Base-by-base conservation (phyloP, 2,329 filamentous ascomycete genomes). In the Sporothrix humicola region DNA sequence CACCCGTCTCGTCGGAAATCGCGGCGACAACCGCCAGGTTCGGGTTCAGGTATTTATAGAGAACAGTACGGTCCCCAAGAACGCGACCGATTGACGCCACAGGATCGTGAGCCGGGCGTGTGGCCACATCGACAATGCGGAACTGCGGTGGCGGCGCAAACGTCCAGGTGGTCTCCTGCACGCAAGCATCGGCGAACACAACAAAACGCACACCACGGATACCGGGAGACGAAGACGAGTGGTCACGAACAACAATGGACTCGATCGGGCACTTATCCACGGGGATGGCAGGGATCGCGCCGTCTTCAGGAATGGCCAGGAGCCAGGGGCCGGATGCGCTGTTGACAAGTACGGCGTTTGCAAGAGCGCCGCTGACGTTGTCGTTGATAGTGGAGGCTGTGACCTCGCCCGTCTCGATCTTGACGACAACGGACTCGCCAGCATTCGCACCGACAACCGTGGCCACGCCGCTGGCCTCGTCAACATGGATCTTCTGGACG, bases 1-100 rank as follows among this genome's bases (percentile, higher is more conserved):
- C 87, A 3, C 85, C 86, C 2, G 86, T 79, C 12, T 84, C 83
- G 26, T 91, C 87, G 48, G 91, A 87, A 2, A 90, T 83, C 0
- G 93, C 87, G 1, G 92, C 93, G 63, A 97, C 86, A 0, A 98
- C 87, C 2, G 94, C 86, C 7, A 93, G 88, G 82, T 97, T 98
- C 0, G 93, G 90, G 83, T 97, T 97, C 56, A 99, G 84, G 80
- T 98, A 98, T 83, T 99, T 99, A 89, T 99, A 99, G 76, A 95
- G 88, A 66, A 99, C 96, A n/a, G 91, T 91, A 59, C 96, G 90
- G 79, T 99, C 92, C 37, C 94, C 95, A 26, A 99, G 88, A 1
- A 98, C 96, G 74, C 93, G 94, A 10, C 96, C 96, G 77, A 99
- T 97, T 0, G 96, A 98, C 2, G 96, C 95, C 66, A 98, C 91